These are phyloP conservation scores for Tetradesmus obliquus DNA, from an alignment of 139 green algal genomes.

Conservation along the genomic window DNA sequence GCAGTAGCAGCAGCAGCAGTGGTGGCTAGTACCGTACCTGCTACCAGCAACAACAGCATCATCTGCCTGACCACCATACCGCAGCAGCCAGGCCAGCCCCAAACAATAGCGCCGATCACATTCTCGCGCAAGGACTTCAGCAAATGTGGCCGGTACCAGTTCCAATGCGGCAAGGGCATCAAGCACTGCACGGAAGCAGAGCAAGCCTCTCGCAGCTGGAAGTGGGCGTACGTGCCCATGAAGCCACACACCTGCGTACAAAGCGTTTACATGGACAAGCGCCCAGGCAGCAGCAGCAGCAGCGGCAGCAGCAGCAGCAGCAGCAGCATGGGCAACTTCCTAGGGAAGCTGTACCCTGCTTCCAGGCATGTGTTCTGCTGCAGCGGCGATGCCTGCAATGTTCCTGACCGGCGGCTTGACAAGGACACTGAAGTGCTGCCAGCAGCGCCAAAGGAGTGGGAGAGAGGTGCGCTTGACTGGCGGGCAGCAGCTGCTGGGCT, in stretches of 20 bases:
- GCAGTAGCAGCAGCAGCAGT: not conserved
- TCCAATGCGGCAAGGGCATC: not conserved
- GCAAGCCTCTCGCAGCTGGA: not conserved
- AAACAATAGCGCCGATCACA: not conserved
- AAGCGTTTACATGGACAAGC: not conserved
- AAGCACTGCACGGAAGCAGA: not conserved
- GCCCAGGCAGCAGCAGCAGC: not conserved
- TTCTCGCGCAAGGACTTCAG: not conserved
- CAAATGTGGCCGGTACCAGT: not conserved
- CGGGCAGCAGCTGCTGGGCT: not conserved
- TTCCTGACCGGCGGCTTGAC: not conserved
- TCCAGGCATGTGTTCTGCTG: slow-evolving; percentile 1
- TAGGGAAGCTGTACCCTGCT: not conserved
- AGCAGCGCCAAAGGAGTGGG: not conserved
- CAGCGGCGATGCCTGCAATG: not conserved
- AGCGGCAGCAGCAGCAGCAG: not conserved
- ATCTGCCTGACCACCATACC: not conserved
- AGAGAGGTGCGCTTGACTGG: not conserved
- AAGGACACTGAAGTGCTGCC: not conserved
- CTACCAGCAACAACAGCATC: not conserved
- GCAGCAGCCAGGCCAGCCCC: not conserved
- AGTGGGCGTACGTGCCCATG: not conserved
- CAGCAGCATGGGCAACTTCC: not conserved
- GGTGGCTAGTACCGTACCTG: not conserved
- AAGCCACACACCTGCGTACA: not conserved